These are phyloP conservation scores for Trichoderma sp. DNA, from an alignment of 2,329 filamentous ascomycete genomes.

Conservation along the genomic window DNA sequence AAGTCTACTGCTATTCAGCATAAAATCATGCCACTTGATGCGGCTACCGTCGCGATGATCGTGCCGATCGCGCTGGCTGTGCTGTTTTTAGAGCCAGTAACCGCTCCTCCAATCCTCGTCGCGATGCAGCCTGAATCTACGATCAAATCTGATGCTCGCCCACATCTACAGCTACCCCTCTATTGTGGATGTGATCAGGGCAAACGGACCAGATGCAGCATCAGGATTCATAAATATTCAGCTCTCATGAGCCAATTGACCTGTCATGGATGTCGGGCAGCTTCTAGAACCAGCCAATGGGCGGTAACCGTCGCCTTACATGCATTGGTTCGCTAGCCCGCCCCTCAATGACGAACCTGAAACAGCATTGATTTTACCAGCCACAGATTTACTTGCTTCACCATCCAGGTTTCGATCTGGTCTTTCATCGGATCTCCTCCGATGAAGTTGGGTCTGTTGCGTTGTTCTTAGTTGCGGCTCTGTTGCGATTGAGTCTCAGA, in stretches of 20 bases:
- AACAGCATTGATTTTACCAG: slow-evolving; percentile 18
- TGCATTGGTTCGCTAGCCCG: slow-evolving; percentile 2
- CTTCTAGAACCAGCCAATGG: slow-evolving; percentile 8
- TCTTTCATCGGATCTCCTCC: neutral
- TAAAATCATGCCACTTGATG: neutral
- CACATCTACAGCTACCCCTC: neutral
- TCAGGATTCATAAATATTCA: neutral
- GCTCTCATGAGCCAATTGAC: slow-evolving; percentile 3
- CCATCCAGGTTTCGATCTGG: neutral
- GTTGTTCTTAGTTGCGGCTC: neutral
- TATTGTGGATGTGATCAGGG: neutral
- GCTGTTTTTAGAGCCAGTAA: neutral
- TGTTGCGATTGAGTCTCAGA: neutral
- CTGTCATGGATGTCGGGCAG: neutral
- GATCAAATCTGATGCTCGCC: slow-evolving; percentile 3
- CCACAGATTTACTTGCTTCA: slow-evolving; percentile 1
- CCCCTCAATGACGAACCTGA: slow-evolving; percentile 19
- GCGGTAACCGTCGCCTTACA: neutral
- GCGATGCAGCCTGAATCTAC: slow-evolving; percentile 9
- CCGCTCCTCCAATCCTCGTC: neutral
- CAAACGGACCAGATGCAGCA: neutral
- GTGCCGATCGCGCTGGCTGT: neutral
- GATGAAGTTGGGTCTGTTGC: neutral
- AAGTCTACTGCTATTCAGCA: neutral
- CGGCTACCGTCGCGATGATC: slow-evolving; percentile 4